Evolutionary conservation across 352 stramenopile genomes (phyloP), one percentile per base, ranked within the genome.

Genomic region (Phytopythium delawarense): DNA sequence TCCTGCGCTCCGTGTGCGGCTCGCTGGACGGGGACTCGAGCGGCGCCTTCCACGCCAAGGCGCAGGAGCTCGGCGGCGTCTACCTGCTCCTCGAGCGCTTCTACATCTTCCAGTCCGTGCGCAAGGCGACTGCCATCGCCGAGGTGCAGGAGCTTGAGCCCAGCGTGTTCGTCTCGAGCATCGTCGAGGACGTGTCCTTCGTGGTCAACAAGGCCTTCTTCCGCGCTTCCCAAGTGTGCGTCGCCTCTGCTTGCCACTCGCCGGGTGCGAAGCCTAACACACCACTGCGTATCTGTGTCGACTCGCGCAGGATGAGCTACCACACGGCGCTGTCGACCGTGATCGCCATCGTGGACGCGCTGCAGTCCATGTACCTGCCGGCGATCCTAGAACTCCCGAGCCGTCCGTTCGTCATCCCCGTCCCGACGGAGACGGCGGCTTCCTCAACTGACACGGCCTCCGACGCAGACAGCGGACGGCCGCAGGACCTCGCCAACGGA

Each of bases 191-290:
- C 53, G 81, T 87, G 21, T 92, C 84, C 34, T 95, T 93, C 45
- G 86, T 95, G 39, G 70, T 95, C 39, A 88, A 92, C 67, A 93
- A 95, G 66, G 74, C 83, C 20, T 89, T 95, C 66, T 84, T 78
- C 40, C 76, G 82, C 25, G 79, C 84, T 1, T 91, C 75, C 0
- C 86, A 95, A 58, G 91, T 83, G 84, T 92, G 62, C 25, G 65
- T 63, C 6, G 6, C 18, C 18, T 2, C 30, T 60, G 23, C n/a
- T 16, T 51, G 23, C 30, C 18, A 7, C 4, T 51, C 13, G 51
- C 51, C 15, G 7, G 18, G 39, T 65, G n/a, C 49, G 64, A 39
- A 34, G 28, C 5, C 42, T 57, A n/a, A 52, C 20, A 18, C 16
- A 7, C 21, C 18, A 30, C 32, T 57, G 12, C 18, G 5, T n/a